Evolutionary conservation across 1,284 basidiomycete species (phyloP), one percentile per base, ranked within the genome.

Genomic region (Ustilago esculenta): DNA sequence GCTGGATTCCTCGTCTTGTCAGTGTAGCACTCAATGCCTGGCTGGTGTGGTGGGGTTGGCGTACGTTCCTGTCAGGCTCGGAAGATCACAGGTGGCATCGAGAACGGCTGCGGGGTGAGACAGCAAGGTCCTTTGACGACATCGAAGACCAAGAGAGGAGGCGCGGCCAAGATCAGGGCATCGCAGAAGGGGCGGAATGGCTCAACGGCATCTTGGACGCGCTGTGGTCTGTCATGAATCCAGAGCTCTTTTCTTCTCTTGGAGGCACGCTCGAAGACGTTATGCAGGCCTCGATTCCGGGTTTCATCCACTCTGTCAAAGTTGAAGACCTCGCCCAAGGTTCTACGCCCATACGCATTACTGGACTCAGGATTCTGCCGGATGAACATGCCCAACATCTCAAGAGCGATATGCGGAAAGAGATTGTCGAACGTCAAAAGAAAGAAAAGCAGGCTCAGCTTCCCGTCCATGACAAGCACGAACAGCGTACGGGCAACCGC

Each of bases 231-330:
- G 63, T 64, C n/a, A 72, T 73, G 48, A 67, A 75, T 41, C 48
- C 60, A 5, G 64, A 65, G 4, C 42, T 75, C 2, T 75, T 75
- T 17, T 55, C 51, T 1, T 40, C 44, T 14, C 27, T 73, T 0
- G 71, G 68, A 18, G 52, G 50, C 27, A 75, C 72, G 1, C 45
- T 75, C 14, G 73, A 75, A 29, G 73, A 75, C 34, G 72, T 75
- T 34, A 59, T 75, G 63, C 67, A 73, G 34, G 73, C 73, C 4
- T 71, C 67, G 7, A 58, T 69, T 8, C 71, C 70, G 2, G 29
- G 35, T 6, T 72, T 75, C 41, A 73, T 75, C 29, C 63, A 75
- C 18, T 50, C 53, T 0, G 72, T 75, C 59, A 75, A 75, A 23
- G 73, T 75, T 5, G 60, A 54, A 18, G 73, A 75, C 18, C 40